Base-by-base conservation (phyloP, 441 rosid species). In the Populus hybrid region DNA sequence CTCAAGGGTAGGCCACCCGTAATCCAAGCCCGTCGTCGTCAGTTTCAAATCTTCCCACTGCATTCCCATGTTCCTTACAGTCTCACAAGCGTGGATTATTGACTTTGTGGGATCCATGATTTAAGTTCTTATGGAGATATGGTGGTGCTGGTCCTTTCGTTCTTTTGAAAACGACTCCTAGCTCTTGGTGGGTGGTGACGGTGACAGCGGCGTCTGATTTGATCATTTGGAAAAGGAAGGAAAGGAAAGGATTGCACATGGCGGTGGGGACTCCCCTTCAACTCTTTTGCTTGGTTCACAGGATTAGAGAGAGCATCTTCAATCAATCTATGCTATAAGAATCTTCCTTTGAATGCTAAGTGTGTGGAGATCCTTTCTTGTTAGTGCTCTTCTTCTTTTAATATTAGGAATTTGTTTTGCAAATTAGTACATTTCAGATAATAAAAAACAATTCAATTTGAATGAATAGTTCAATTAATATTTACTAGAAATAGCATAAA, bases 221-320 rank as follows among this genome's bases (percentile, higher is more conserved):
- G 8, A 35, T 35, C 8, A 35, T 35, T 35, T 5, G 7, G 36
- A 35, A 35, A 35, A 35, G 36, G 8, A 35, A 35, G 32, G 8
- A 35, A 35, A 35, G 1, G 8, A 35, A 35, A 35, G 1, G 38
- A 35, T 35, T 4, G 50, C 67, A 82, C 82, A 78, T 79, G 85
- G 80, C 72, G 73, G 74, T 76, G 77, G 87, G 84, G 81, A 26
- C 34, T 79, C 73, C n/a, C 67, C 74, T 67, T 73, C 65, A 18
- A 24, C 20, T 76, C 24, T 59, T 65, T 64, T 32, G 1, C 40
- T 79, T 24, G 18, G 10, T 68, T 61, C 32, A 30, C 32, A 30
- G 32, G 32, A 30, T 30, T 30, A 30, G 32, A 30, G 4, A 3
- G 32, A 34, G 71, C 57, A 1, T 35, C 8, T 7, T 7, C 6